Evolutionary conservation across 2,329 filamentous ascomycete genomes (phyloP), one percentile per base, ranked within the genome.

Genomic region (Nemania sp.): DNA sequence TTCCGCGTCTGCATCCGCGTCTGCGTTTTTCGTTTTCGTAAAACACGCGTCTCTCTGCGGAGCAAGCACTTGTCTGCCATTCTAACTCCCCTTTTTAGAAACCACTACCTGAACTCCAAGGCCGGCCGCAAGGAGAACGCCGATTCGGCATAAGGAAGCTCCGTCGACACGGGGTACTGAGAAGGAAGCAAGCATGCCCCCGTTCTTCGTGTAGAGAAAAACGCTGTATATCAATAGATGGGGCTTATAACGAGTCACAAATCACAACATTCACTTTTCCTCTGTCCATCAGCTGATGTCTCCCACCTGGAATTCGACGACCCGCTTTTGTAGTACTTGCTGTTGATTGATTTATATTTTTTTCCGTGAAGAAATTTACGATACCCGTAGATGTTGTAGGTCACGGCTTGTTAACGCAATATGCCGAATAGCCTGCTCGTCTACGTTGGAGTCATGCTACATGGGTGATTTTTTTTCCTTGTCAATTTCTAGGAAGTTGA

Each of bases 51-150:
- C 37, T 7, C 25, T n/a, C 32, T 3, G 29, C 54, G 60, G 37
- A 61, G 34, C 9, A 42, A 13, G 7, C 11, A 13, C 11, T 39
- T 39, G 35, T 39, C 18, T 29, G 46, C 5, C 10, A 40, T 5
- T 29, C 55, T 66, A 20, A 68, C 57, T 50, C 11, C 50, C 5
- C 15, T 45, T 2, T 17, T 7, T 17, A 74, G 72, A 51, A 73
- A 73, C 66, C 67, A 72, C 57, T 73, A 70, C 60, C 66, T 73
- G 20, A 73, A 73, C 67, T 74, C 72, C 59, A 74, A 74, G 66
- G 58, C 52, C 2, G 72, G 72, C 50, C 71, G 71, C 55, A 57
- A 66, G 57, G 71, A 73, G 58, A 68, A 66, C 49, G 60, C 25
- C n/a, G 67, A 63, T 6, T 42, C 46, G 21, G 65, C 68, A 65